Base-by-base conservation (phyloP, 176 grass and related monocot genomes). In the bread wheat (Triticum aestivum) region DNA sequence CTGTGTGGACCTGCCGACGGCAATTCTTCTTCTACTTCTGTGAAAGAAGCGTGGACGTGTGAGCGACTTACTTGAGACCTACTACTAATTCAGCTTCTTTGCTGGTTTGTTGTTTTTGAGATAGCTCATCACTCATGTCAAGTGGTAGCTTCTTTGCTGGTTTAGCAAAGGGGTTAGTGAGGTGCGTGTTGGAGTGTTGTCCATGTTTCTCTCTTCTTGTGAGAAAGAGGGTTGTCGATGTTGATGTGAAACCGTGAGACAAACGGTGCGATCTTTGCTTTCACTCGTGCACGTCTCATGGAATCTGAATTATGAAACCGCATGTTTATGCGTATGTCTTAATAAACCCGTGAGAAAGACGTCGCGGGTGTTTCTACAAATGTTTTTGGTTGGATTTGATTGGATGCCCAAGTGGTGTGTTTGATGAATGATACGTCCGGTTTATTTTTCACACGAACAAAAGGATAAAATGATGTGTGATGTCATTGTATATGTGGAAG, bases 1-100 rank as follows among this genome's bases (percentile, higher is more conserved):
- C 21, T 38, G 61, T 47, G 69, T 90, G 79, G 79, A 24, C 39
- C 88, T 86, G 35, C 38, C n/a, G 67, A 73, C 45, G 44, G 80
- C 67, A 21, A 66, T 67, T 74, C n/a, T 32, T 66, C n/a, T 23
- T 20, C 51, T 54, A 0, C 51, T 54, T 49, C 45, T 49, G 3
- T 34, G 84, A 24, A 14, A 65, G 58, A 79, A 87, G 38, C 38
- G 62, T 63, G 21, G 61, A 35, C 65, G 77, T 64, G 63, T 5
- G 52, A 78, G n/a, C 15, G 21, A 17, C 18, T 79, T 84, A 12
- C 77, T 86, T 86, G 23, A 15, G 65, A 33, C 52, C 84, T 34
- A 90, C 84, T 11, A 83, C 84, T 34, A 86, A 75, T 52, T 51
- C 27, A 82, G 72, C 20, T 63, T 90, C 29, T 41, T 70, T 9